A percentile compares a stretch with the other conserved stretches of the same genome.
Conservation (phyloP, 2,329 filamentous ascomycete species). For the Lasiodiplodia citricola region DNA sequence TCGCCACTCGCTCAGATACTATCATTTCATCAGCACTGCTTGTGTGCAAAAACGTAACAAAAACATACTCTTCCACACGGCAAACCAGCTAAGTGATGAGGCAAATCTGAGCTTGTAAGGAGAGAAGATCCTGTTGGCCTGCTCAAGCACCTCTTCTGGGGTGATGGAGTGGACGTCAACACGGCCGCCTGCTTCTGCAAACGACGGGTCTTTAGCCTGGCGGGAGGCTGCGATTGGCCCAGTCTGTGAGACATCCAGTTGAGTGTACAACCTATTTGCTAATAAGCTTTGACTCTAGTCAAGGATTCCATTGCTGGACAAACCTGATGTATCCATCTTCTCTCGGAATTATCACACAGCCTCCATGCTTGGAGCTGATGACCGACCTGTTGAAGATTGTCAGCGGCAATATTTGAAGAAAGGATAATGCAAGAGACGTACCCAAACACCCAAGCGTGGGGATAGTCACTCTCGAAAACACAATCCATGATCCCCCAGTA, state of each 20-base stretch:
- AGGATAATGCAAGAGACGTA: not conserved
- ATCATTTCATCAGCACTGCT: not conserved
- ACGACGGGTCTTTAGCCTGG: slow-evolving; percentile 33
- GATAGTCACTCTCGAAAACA: slow-evolving; percentile 30
- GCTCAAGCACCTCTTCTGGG: slow-evolving; percentile 43
- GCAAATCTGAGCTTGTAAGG: slow-evolving; percentile 42
- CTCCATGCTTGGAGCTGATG: slow-evolving; percentile 36
- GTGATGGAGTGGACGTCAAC: slow-evolving; percentile 43
- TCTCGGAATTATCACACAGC: slow-evolving; percentile 41
- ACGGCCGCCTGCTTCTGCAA: slow-evolving; percentile 36
- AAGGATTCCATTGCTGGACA: not conserved
- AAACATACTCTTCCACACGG: slow-evolving; percentile 37
- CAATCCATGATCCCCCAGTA: slow-evolving; percentile 44
- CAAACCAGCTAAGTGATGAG: slow-evolving; percentile 42
- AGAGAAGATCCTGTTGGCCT: slow-evolving; percentile 42
- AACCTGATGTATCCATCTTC: slow-evolving; percentile 38
- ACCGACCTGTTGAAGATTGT: not conserved
- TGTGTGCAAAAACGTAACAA: not conserved
- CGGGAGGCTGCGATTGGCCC: slow-evolving; percentile 26
- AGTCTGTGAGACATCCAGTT: slow-evolving; percentile 35
- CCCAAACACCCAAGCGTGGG: slow-evolving; percentile 32
- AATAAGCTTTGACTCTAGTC: not conserved
- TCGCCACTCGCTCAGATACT: slow-evolving; percentile 43
- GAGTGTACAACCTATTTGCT: slow-evolving; percentile 41
- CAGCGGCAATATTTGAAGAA: not conserved